A percentile compares a stretch with the other conserved stretches of the same genome.
These are phyloP conservation scores for Trametes sp. DNA, from an alignment of 1,284 basidiomycete genomes.

Conservation along the genomic window DNA sequence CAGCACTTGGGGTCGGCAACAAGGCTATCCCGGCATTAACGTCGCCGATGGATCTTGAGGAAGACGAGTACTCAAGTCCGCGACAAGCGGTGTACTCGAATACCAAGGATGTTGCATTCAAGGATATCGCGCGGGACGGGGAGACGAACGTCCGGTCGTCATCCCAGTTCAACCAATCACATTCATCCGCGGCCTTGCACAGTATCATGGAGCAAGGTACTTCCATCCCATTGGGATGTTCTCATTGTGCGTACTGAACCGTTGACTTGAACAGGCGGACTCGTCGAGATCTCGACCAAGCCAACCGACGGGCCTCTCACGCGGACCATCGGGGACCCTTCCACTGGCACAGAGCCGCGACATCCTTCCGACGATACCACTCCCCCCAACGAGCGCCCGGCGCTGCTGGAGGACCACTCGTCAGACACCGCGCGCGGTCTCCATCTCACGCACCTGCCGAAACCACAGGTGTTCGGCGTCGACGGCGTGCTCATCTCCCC, in stretches of 20 bases:
- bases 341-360: constrained; percentile 48
- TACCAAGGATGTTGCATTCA: constrained; percentile 9
- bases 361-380: constrained; percentile 29
- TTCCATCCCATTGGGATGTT: constrained; percentile 12
- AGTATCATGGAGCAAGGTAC: constrained; percentile 75
- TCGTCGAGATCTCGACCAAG: constrained; percentile 64
- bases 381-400: constrained; percentile 21
- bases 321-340: constrained; percentile 55
- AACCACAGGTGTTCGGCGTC: constrained; percentile 32
- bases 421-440: constrained; percentile 29
- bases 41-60: constrained; percentile 24
- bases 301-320: constrained; percentile 50
- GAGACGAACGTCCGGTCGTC: constrained; percentile 20
- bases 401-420: constrained; percentile 20
- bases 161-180: constrained; percentile 27
- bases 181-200: constrained; percentile 61
- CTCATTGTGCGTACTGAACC: background rate
- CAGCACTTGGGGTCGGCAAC: constrained; percentile 50
- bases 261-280: constrained; percentile 53
- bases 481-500: constrained; percentile 34
- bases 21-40: constrained; percentile 40
- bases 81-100: constrained; percentile 21
- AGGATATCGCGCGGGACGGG: constrained; percentile 14
- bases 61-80: constrained; percentile 26
- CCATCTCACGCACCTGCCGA: constrained; percentile 34